phyloP scores from a whole-genome alignment of 495 filamentous ascomycete genomes.

The Alectoria sarmentosa region DNA sequence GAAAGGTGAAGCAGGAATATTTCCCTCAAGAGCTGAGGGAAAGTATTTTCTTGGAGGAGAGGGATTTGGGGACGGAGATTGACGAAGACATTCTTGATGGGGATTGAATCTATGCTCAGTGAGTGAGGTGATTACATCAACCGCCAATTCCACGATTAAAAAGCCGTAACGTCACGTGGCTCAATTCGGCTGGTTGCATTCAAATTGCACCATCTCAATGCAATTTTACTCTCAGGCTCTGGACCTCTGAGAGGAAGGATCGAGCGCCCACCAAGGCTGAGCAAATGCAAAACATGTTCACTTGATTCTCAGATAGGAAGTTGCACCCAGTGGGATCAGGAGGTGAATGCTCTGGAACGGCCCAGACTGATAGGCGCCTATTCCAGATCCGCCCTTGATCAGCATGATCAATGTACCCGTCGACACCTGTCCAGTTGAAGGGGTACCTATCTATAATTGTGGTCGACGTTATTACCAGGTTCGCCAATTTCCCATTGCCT shows the following conservation, averaged over 20 bases:
- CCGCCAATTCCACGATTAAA: neutral
- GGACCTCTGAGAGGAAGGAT: neutral
- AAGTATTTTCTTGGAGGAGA: constrained; percentile 70
- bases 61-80: constrained; percentile 68
- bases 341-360: neutral
- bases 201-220: neutral
- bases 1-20: constrained; percentile 85
- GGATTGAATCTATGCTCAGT: neutral
- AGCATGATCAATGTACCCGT: neutral
- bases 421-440: neutral
- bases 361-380: neutral
- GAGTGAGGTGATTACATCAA: neutral
- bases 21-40: constrained; percentile 65
- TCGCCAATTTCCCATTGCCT: neutral
- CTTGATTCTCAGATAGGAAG: neutral
- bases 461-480: neutral
- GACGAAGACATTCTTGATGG: constrained; percentile 49
- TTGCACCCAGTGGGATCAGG: neutral
- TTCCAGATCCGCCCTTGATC: neutral
- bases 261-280: neutral
- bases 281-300: neutral
- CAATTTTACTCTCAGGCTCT: neutral
- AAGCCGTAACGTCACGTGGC: neutral
- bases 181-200: neutral
- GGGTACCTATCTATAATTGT: neutral